Base-by-base conservation (phyloP, 768 basidiomycete species). In the Lyophyllum shimeji region DNA sequence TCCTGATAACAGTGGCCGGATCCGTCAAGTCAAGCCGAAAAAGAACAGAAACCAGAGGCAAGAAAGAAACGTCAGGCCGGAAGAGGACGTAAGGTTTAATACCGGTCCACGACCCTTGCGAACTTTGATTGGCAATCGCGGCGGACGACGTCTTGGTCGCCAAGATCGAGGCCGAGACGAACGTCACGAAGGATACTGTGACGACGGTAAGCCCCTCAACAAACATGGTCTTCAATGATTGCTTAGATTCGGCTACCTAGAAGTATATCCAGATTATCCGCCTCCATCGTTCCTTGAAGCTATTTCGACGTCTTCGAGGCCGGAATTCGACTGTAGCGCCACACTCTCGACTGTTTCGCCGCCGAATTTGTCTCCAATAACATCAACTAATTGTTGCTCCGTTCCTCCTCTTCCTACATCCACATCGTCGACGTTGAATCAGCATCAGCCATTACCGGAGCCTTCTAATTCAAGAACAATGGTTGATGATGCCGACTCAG, bases 271-370 rank as follows among this genome's bases (percentile, higher is more conserved):
- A 24, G 81, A 89, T 65, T 87, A 87, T 64, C 87, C 86, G 7
- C 90, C 90, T 12, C 89, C 90, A 24, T 82, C 87, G 12, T 89
- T 90, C 61, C 83, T 84, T 57, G 89, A 91, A 69, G 86, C 86
- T 4, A 82, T 80, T 34, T 78, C 76, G 8, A 76, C 78, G 13
- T 74, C 78, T 5, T 65, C 80, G 1, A 48, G 71, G 52, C 78
- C 67, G 56, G 71, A 33, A 64, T 63, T 75, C 71, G 50, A 54
- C 12, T 79, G 63, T 66, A 76, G 64, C 53, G 72, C 74, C 21
- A 78, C 76, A 53, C 65, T 75, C 53, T 73, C 51, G 53, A 68
- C 66, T 60, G 59, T 60, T 48, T 62, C 60, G 17, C 54, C 47
- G 39, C 58, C 60, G 29, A 46, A n/a, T n/a, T n/a, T 49, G 31